phyloP scores from a whole-genome alignment of 805 yeast species.

The Candida nitratophila region DNA sequence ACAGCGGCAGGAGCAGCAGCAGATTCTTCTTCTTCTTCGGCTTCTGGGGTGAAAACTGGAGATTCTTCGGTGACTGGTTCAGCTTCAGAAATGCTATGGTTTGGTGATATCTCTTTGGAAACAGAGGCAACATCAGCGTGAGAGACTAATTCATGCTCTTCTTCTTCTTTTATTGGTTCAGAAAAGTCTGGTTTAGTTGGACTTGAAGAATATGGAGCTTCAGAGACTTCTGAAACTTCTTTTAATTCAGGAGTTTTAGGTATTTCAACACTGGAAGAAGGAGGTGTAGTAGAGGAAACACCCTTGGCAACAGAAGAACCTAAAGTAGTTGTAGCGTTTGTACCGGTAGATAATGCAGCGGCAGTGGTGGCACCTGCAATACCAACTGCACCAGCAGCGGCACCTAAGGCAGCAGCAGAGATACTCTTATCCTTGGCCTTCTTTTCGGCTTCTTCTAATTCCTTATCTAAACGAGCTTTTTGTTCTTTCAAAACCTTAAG shows the following conservation, averaged over 20 bases:
- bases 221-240: neutral
- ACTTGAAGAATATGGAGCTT: too few relatives aligned
- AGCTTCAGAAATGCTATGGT: too few relatives aligned
- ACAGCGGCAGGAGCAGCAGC: neutral
- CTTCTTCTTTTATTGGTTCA: slow-evolving; percentile 26
- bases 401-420: slow-evolving; percentile 9
- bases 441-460: slow-evolving; percentile 24
- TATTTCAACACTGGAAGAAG: slow-evolving; percentile 10
- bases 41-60: neutral
- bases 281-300: slow-evolving; percentile 10
- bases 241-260: neutral
- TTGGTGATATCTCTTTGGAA: too few relatives aligned
- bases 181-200: slow-evolving; percentile 19
- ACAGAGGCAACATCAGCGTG: too few relatives aligned
- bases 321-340: slow-evolving; percentile 11
- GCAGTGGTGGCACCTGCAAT: slow-evolving; percentile 10
- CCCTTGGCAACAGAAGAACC: slow-evolving; percentile 13
- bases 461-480: slow-evolving; percentile 28
- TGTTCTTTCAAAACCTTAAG: slow-evolving; percentile 28
- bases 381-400: slow-evolving; percentile 19
- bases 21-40: neutral
- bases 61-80: neutral
- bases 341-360: slow-evolving; percentile 10
- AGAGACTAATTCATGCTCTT: slow-evolving; percentile 4
- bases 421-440: slow-evolving; percentile 31